Base-by-base conservation (phyloP, 108 stramenopile genomes). In the Skeletonema costatum region DNA sequence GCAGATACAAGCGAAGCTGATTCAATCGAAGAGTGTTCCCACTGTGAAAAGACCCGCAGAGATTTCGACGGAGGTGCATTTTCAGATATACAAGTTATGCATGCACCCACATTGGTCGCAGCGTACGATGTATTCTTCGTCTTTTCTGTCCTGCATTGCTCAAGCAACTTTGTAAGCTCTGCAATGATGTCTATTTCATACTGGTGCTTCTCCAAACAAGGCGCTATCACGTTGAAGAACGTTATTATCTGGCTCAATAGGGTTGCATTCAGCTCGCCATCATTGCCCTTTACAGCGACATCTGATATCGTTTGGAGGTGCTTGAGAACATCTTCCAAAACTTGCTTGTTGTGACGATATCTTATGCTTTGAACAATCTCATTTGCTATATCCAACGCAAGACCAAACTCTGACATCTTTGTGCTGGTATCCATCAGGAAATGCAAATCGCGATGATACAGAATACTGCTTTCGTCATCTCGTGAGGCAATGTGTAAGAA, bases 361-460 rank as follows among this genome's bases (percentile, higher is more conserved):
- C 68, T 72, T 33, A 41, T 39, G 68, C 77, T 68, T 48, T 70
- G 71, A 33, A 81, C 12, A 6, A 85, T 77, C 78, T 85, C 80
- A 60, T 87, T 85, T 32, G 68, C 73, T 64, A 96, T 83, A 17
- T 91, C 88, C 16, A 96, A 69, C 6, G 91, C 76, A 30, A 96
- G 73, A 16, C 84, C 56, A 44, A 81, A 73, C 58, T 93, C 81
- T 10, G 82, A 61, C 66, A 89, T 82, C 4, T 83, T 70, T 70
- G 89, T 74, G 42, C 87, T 86, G 50, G 88, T 30, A 25, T 91
- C 77, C 69, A 93, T 59, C 42, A 96, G 73, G 16, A 80, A 78
- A n/a, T 77, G 61, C 29, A 96, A 67, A 66, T 96, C 90, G 53
- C 95, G 80, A 60, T 73, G 58, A 66, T 92, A 96, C 6, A 67